phyloP scores from a whole-genome alignment of 1,139 yeast genomes.

The Yamadazyma conglobata region DNA sequence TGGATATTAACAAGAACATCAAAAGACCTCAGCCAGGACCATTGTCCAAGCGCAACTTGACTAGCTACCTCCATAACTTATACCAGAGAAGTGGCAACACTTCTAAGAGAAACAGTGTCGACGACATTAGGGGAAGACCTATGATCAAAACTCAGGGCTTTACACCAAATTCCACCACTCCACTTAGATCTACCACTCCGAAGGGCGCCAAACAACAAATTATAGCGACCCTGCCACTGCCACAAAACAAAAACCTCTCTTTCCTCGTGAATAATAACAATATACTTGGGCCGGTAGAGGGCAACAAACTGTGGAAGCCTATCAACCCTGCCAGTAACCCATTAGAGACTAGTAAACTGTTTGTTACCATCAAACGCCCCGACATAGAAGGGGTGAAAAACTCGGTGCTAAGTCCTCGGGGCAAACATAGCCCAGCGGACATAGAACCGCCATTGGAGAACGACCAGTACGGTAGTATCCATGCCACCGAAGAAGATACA shows the following conservation, averaged over 20 bases:
- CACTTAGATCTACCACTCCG: no score
- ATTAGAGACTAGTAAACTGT: conserved; percentile 63
- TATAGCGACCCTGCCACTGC: no score
- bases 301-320: conserved; percentile 38
- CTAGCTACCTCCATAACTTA: conserved; percentile 63
- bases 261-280: conserved; percentile 7
- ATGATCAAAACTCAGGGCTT: conserved; percentile 2
- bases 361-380: conserved; percentile 66
- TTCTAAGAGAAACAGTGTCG: conserved; percentile 41
- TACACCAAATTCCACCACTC: conserved; percentile 1
- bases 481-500: conserved; percentile 48
- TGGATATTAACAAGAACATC: conserved; percentile 85
- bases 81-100: conserved; percentile 36
- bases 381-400: conserved; percentile 22
- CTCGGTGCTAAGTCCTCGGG: conserved; percentile 22
- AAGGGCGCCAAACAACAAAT: no score
- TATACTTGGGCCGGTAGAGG: conserved; percentile 9
- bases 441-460: conserved; percentile 9
- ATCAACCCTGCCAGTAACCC: conserved; percentile 84
- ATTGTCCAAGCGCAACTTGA: conserved; percentile 65
- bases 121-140: conserved; percentile 12
- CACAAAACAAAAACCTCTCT: conserved; percentile 4
- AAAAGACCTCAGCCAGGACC: conserved; percentile 86
- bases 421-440: conserved; percentile 3
- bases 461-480: conserved; percentile 38